phyloP scores from a whole-genome alignment of 192 early-diverging fungal species.

The Coemansia sp. region DNA sequence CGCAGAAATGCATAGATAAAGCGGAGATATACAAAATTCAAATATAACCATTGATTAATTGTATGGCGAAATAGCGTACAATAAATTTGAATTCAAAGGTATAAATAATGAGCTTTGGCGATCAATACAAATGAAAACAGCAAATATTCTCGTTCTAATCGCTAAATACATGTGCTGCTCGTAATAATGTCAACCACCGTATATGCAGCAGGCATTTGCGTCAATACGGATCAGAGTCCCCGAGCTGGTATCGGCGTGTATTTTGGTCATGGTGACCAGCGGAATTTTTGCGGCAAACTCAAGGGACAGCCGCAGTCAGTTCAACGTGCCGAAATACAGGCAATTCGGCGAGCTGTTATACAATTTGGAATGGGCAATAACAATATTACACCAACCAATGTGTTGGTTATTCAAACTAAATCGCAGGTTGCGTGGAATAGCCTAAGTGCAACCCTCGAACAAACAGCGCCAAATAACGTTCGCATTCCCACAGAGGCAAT shows the following conservation, averaged over 20 bases:
- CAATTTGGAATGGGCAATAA: not conserved
- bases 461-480: not conserved
- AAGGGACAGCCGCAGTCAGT: not conserved
- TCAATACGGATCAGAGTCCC: not conserved
- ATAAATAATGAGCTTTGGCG: too few species aligned
- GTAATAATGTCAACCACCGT: not conserved
- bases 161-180: too few species aligned
- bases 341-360: not conserved
- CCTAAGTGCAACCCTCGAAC: not conserved
- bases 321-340: not conserved
- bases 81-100: too few species aligned
- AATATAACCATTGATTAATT: too few species aligned
- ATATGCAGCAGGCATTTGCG: not conserved
- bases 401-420: not conserved
- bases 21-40: too few species aligned
- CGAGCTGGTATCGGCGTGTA: not conserved
- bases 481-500: not conserved
- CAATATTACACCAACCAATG: not conserved
- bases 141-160: too few species aligned
- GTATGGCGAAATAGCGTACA: too few species aligned
- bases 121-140: too few species aligned
- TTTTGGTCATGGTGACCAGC: not conserved
- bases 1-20: too few species aligned
- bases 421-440: not conserved
- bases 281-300: not conserved